A percentile compares a stretch with the other conserved stretches of the same genome.
Evolutionary conservation across 345 rosid genomes (phyloP).

Genomic region (Jatropha curcas): DNA sequence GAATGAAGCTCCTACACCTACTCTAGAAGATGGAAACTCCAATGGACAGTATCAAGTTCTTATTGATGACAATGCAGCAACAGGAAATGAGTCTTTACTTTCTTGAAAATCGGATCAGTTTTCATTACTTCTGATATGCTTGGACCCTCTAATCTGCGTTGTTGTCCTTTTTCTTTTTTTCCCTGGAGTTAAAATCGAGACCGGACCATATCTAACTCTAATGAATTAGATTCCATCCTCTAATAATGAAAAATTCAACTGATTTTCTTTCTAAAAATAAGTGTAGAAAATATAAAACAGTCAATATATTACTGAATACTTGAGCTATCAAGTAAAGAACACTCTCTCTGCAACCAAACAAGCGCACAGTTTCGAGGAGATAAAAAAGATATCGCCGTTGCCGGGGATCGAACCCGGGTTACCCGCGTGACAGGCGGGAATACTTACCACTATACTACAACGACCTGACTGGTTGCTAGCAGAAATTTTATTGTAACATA

Average conservation of each 20-base stretch:
- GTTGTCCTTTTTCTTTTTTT: too few relatives aligned
- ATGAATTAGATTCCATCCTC: too few relatives aligned
- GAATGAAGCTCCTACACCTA: constrained; percentile 12
- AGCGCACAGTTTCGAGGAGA: too few relatives aligned
- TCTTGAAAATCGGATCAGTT: background rate
- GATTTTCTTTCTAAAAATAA: too few relatives aligned
- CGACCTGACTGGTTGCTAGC: too few relatives aligned
- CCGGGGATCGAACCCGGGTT: constrained; percentile 99
- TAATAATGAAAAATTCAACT: too few relatives aligned
- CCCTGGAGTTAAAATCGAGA: background rate
- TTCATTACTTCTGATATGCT: too few relatives aligned
- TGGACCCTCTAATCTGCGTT: background rate
- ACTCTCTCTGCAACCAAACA: too few relatives aligned
- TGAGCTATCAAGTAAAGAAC: too few relatives aligned
- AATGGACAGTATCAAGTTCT: constrained; percentile 28
- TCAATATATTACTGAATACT: too few relatives aligned
- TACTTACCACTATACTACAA: constrained; percentile 94
- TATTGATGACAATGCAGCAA: constrained; percentile 19
- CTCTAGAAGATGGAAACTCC: constrained; percentile 17
- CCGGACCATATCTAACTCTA: background rate
- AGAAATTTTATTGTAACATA: too few relatives aligned
- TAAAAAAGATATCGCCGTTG: constrained; percentile 29
- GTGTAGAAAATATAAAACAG: too few relatives aligned
- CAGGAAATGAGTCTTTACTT: constrained; percentile 5
- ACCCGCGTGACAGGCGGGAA: constrained; percentile 94